These are phyloP conservation scores for Lachnellula subtilissima DNA, from an alignment of 2,329 filamentous ascomycete species.

Conservation along the genomic window DNA sequence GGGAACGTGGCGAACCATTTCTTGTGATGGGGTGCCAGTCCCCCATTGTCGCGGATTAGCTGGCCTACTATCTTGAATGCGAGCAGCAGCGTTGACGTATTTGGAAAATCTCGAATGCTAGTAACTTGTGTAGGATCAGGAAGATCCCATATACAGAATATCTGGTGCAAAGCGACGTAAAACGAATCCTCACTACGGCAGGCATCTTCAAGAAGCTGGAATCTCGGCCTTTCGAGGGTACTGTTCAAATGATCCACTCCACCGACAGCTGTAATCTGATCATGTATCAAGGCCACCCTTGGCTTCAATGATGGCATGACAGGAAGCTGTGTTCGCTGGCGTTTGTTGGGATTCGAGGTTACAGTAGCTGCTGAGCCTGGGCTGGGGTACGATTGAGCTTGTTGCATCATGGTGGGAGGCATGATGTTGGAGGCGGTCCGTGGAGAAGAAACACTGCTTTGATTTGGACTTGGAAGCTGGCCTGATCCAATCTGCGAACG, in stretches of 20 bases:
- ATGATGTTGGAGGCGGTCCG: not conserved
- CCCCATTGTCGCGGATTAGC: slow-evolving; percentile 43
- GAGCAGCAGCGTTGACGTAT: slow-evolving; percentile 16
- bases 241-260: slow-evolving; percentile 23
- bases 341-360: slow-evolving; percentile 7
- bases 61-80: slow-evolving; percentile 36
- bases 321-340: slow-evolving; percentile 13
- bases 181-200: slow-evolving; percentile 52
- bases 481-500: not conserved
- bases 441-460: slow-evolving; percentile 1
- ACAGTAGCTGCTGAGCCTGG: not conserved
- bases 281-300: slow-evolving; percentile 22
- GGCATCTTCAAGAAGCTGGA: slow-evolving; percentile 52
- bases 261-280: slow-evolving; percentile 22
- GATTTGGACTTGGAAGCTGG: slow-evolving; percentile 7
- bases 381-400: slow-evolving; percentile 2
- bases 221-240: slow-evolving; percentile 42
- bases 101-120: slow-evolving; percentile 32
- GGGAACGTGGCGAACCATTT: slow-evolving; percentile 47
- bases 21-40: slow-evolving; percentile 36
- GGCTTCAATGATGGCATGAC: slow-evolving; percentile 20
- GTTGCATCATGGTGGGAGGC: slow-evolving; percentile 1
- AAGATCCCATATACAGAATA: slow-evolving; percentile 53
- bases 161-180: slow-evolving; percentile 61
- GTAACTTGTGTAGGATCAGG: slow-evolving; percentile 23